These are phyloP conservation scores for Lithospermum erythrorhizon DNA, from an alignment of 257 asterid genomes.

Conservation along the genomic window DNA sequence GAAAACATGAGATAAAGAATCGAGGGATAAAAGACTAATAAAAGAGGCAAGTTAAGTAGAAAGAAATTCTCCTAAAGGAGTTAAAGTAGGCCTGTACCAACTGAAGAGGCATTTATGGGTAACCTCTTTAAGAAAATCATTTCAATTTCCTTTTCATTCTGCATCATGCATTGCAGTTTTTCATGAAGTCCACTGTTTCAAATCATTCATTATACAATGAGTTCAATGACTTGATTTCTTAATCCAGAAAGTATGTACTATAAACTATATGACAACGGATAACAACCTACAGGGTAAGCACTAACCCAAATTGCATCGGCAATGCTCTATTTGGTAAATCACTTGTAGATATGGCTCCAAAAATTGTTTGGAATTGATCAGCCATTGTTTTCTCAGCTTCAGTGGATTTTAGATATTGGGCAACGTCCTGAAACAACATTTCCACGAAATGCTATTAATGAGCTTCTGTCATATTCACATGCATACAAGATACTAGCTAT, in stretches of 20 bases:
- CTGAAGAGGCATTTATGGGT: constrained; percentile 19
- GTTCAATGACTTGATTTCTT: constrained; percentile 4
- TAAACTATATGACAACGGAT: background rate
- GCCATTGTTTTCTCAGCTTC: constrained; percentile 46
- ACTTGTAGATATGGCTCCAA: constrained; percentile 30
- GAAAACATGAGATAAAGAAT: constrained; percentile 2
- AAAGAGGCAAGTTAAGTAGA: constrained; percentile 6
- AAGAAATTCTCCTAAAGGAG: constrained; percentile 2
- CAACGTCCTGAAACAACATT: constrained; percentile 42
- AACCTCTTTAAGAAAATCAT: constrained; percentile 29
- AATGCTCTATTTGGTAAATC: constrained; percentile 21
- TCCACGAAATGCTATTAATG: constrained; percentile 12
- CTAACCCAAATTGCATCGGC: constrained; percentile 42
- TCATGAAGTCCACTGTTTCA: constrained; percentile 41
- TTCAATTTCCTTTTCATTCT: constrained; percentile 61
- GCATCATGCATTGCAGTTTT: constrained; percentile 60
- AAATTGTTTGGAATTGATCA: constrained; percentile 71
- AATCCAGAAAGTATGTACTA: background rate
- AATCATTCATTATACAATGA: background rate
- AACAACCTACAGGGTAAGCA: constrained; percentile 18
- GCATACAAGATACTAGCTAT: constrained; percentile 8
- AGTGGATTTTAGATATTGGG: constrained; percentile 20
- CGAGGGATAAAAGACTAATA: constrained; percentile 2
- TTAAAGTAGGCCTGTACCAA: constrained; percentile 28
- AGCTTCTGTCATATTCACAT: constrained; percentile 10